Conservation (phyloP, 306 rosid genomes). For the Lathyrus tuberosus region DNA sequence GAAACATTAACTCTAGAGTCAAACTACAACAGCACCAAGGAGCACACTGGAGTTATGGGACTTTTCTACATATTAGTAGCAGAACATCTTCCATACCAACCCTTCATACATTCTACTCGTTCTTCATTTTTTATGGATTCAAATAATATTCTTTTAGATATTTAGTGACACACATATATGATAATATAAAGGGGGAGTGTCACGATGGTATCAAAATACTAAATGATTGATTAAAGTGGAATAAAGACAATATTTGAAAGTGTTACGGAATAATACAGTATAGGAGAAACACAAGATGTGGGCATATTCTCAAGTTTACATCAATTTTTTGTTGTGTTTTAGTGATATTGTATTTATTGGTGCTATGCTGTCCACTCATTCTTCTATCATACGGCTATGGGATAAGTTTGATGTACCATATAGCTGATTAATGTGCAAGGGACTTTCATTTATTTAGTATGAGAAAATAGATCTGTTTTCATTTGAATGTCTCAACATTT, state of each 20-base stretch:
- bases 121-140: conserved; percentile 34
- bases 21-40: conserved; percentile 38
- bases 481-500: background rate
- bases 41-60: conserved; percentile 83
- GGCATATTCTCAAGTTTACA: background rate
- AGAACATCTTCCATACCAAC: conserved; percentile 52
- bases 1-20: conserved; percentile 62
- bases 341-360: too few relatives aligned
- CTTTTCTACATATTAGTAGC: conserved; percentile 70
- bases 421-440: background rate
- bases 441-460: background rate
- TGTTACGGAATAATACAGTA: background rate
- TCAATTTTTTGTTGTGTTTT: background rate
- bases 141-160: background rate
- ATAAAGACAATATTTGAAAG: background rate
- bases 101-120: conserved; percentile 21
- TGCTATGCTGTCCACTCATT: too few relatives aligned
- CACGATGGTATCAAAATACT: background rate
- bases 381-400: too few relatives aligned
- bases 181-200: background rate
- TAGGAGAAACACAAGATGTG: background rate
- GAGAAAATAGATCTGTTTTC: background rate
- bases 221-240: background rate
- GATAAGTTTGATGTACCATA: background rate
- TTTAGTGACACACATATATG: background rate